These are phyloP conservation scores for Pseudogymnoascus sp. DNA, from an alignment of 2,329 filamentous ascomycete species.

Conservation along the genomic window DNA sequence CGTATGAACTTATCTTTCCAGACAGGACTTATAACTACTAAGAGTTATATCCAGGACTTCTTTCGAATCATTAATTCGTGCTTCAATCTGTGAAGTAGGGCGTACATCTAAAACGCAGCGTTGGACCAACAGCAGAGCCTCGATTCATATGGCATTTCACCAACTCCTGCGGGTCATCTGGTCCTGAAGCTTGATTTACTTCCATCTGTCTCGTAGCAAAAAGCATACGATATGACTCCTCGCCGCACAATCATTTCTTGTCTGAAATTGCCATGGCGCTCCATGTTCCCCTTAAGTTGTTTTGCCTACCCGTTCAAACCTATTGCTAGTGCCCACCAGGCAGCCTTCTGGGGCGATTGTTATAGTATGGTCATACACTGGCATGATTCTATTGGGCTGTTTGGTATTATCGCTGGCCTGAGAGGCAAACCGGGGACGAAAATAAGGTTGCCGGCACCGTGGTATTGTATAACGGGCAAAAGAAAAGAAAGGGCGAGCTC, in stretches of 20 bases:
- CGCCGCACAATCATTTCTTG: background rate
- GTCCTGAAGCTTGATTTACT: background rate
- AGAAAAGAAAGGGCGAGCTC: background rate
- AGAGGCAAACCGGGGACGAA: background rate
- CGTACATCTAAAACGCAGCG: background rate
- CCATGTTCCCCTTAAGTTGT: background rate
- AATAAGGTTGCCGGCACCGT: background rate
- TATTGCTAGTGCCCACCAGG: background rate
- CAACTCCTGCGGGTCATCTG: background rate
- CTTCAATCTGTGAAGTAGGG: background rate
- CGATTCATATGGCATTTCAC: constrained; percentile 4
- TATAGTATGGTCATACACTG: background rate
- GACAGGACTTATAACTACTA: background rate
- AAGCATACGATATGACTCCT: background rate
- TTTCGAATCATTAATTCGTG: background rate
- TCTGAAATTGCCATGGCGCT: background rate
- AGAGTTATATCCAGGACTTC: background rate
- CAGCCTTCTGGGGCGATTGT: background rate
- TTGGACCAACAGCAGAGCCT: background rate
- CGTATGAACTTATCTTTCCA: background rate
- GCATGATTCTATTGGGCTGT: background rate
- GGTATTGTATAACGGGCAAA: background rate
- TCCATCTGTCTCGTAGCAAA: background rate
- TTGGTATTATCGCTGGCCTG: background rate
- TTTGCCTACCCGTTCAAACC: background rate